Evolutionary conservation across 257 asterid species (phyloP), one percentile per base, ranked within the genome.

Genomic region (Fraxinus americana): DNA sequence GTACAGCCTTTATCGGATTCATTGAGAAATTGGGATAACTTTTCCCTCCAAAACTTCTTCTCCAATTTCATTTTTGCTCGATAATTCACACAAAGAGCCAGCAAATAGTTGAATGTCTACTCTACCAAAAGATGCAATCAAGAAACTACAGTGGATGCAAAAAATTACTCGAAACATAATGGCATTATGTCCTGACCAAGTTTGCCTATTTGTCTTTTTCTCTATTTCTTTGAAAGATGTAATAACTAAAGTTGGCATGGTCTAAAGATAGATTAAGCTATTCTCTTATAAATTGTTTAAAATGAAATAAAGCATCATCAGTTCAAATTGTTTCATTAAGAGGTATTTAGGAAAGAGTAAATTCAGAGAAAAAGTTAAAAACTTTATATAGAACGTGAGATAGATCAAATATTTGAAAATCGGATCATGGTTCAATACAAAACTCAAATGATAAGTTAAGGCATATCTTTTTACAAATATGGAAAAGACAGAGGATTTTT

Each of bases 111-210:
- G 16, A 63, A 63, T 25, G 17, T 63, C 36, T 27, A 63, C 36
- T 63, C 36, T 12, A 63, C 19, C 19, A 63, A 25, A 63, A 63
- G 69, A 27, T 27, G 69, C 2, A 27, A 63, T 63, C 69, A 27
- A 63, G 36, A 63, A 63, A 63, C 17, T 21, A 23, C 17, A 9
- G 36, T 63, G 69, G 19, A 63, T 4, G n/a, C 32, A 63, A 27
- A 25, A 63, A 63, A 23, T 9, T 11, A 27, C 19, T 11, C 13
- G 27, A 25, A 63, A 27, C 2, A 5, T 2, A 23, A 63, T 9
- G 1, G 17, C 45, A 12, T 59, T n/a, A 29, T 66, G 48, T 75
- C 73, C 79, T 41, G 67, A 39, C 45, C 38, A 63, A 66, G 73
- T 41, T 12, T 17, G 66, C 25, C 17, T 30, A 67, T 76, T 19